These are phyloP conservation scores for Colletotrichum endophyticum DNA, from an alignment of 2,329 filamentous ascomycete genomes.

Conservation along the genomic window DNA sequence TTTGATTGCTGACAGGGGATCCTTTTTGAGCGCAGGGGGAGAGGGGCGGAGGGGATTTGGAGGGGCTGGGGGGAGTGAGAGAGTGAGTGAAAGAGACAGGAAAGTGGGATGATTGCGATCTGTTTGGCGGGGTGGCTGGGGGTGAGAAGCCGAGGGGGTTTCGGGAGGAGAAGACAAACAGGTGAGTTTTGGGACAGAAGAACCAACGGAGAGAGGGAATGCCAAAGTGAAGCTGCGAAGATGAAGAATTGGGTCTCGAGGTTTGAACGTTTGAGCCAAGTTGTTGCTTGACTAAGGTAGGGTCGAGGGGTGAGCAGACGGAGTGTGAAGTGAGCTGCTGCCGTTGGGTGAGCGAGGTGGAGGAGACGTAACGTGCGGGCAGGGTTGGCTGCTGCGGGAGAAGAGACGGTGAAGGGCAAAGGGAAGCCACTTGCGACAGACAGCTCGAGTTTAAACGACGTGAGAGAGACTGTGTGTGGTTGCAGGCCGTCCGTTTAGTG, in stretches of 20 bases:
- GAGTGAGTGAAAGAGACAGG: not conserved
- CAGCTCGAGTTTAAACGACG: not conserved
- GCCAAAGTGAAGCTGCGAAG: not conserved
- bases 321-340: not conserved
- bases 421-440: not conserved
- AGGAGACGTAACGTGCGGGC: not conserved
- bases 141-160: not conserved
- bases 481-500: not conserved
- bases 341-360: not conserved
- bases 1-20: not conserved
- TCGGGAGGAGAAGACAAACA: not conserved
- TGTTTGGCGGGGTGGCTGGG: conserved; percentile 12
- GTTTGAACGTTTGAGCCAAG: not conserved
- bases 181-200: not conserved
- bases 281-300: not conserved
- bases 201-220: not conserved
- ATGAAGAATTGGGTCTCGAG: not conserved
- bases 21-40: not conserved
- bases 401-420: not conserved
- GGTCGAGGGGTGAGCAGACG: not conserved
- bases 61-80: not conserved
- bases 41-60: not conserved
- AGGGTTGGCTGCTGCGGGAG: not conserved
- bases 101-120: not conserved
- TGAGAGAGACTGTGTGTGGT: not conserved